phyloP scores from a whole-genome alignment of 129 eudicot genomes.

The Logfia minima region DNA sequence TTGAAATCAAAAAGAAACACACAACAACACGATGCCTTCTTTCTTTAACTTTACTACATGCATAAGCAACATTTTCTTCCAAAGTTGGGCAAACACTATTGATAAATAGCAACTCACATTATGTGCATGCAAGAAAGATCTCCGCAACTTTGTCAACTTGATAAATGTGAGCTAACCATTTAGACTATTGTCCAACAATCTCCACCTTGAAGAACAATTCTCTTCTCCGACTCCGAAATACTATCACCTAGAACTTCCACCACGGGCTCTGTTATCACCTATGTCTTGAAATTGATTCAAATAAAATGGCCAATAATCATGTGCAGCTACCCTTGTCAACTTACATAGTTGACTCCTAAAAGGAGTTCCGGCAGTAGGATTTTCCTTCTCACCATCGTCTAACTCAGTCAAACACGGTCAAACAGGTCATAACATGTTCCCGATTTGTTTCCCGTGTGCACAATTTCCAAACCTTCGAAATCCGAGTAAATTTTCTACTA shows the following conservation, averaged over 20 bases:
- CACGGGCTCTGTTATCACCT: neutral
- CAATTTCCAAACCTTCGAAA: neutral
- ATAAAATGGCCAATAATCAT: neutral
- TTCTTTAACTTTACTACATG: too few relatives aligned
- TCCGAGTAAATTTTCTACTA: neutral
- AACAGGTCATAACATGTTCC: neutral
- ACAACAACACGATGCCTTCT: too few relatives aligned
- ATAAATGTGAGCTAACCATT: too few relatives aligned
- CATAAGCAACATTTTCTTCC: too few relatives aligned
- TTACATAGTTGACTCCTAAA: neutral
- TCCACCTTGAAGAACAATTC: neutral
- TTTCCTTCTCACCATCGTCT: neutral
- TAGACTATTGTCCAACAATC: neutral
- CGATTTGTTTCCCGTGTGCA: neutral
- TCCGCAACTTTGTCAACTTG: too few relatives aligned
- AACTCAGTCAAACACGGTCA: neutral
- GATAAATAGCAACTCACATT: too few relatives aligned
- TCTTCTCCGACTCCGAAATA: too few relatives aligned
- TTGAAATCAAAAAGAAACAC: too few relatives aligned
- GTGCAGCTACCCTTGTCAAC: neutral
- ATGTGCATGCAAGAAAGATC: too few relatives aligned
- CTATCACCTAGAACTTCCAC: neutral
- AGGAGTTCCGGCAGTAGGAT: neutral
- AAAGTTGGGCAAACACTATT: too few relatives aligned
- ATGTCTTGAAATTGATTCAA: neutral